A percentile compares a stretch with the other conserved stretches of the same genome.
Conservation (phyloP, 2,329 filamentous ascomycete species). For the Aureobasidium lini region DNA sequence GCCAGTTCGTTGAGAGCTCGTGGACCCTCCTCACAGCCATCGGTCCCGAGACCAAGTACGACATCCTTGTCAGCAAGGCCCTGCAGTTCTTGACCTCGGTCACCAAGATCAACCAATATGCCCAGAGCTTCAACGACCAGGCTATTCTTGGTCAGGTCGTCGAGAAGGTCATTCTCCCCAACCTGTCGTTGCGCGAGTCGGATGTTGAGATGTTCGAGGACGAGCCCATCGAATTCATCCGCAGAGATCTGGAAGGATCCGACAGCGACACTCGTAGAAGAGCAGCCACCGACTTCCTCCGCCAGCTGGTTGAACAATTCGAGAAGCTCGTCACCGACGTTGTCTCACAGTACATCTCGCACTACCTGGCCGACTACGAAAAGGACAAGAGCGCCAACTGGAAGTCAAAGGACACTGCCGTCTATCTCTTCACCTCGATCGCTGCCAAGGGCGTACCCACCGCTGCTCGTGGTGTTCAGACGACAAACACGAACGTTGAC, state of each 20-base stretch:
- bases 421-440: conserved; percentile 91
- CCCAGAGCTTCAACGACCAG: conserved; percentile 76
- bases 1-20: conserved; percentile 78
- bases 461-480: conserved; percentile 80
- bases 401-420: conserved; percentile 97
- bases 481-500: conserved; percentile 66
- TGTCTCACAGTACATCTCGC: conserved; percentile 79
- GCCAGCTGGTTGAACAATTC: conserved; percentile 82
- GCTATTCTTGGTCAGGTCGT: conserved; percentile 76
- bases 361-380: conserved; percentile 69
- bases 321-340: conserved; percentile 76
- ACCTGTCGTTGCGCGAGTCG: conserved; percentile 82
- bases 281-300: conserved; percentile 89
- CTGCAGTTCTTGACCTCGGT: conserved; percentile 91
- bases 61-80: conserved; percentile 88
- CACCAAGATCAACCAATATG: conserved; percentile 68
- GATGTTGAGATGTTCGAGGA: conserved; percentile 96
- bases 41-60: conserved; percentile 84
- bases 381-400: conserved; percentile 65
- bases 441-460: conserved; percentile 87
- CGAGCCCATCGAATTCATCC: conserved; percentile 97
- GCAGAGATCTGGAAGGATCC: conserved; percentile 88
- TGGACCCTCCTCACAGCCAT: conserved; percentile 87
- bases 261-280: conserved; percentile 89
- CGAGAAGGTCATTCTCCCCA: conserved; percentile 91